A percentile compares a stretch with the other conserved stretches of the same genome.
These are phyloP conservation scores for Eudorina sp. DNA, from an alignment of 139 green algal genomes.

Conservation along the genomic window DNA sequence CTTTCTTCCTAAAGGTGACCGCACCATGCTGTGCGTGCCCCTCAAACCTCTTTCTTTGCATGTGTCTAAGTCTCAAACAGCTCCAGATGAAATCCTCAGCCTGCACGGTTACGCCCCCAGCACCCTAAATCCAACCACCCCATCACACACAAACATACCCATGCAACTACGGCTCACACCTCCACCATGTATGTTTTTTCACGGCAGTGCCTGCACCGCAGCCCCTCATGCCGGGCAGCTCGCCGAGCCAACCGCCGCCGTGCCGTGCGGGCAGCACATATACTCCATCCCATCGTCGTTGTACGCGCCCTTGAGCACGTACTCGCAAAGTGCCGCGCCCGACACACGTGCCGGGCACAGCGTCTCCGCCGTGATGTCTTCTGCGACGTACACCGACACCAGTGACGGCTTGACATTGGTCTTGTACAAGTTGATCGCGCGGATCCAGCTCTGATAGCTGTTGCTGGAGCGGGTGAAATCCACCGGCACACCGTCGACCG, in stretches of 20 bases:
- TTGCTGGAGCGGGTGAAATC: background rate
- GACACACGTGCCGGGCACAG: constrained; percentile 39
- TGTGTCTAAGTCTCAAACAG: too few species aligned
- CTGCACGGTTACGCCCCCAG: too few species aligned
- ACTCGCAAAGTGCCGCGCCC: constrained; percentile 40
- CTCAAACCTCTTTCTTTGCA: too few species aligned
- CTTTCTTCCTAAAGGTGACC: too few species aligned
- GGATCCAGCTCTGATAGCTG: constrained; percentile 23
- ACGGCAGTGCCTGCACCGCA: too few species aligned
- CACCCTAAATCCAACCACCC: too few species aligned
- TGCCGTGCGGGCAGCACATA: constrained; percentile 43
- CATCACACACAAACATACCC: too few species aligned
- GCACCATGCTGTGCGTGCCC: too few species aligned
- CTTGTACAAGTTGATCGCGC: constrained; percentile 49
- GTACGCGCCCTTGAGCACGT: constrained; percentile 44
- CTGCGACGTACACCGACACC: background rate
- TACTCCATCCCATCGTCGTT: constrained; percentile 15
- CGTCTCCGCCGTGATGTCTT: background rate
- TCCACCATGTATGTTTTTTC: too few species aligned
- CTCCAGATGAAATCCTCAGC: too few species aligned
- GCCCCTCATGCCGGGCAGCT: constrained; percentile 13
- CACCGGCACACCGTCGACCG: constrained; percentile 16
- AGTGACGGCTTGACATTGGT: background rate
- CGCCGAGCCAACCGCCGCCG: background rate
- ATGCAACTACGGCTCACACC: too few species aligned